Base-by-base conservation (phyloP, 2,329 filamentous ascomycete species). In the Ophiosphaerella korrae region DNA sequence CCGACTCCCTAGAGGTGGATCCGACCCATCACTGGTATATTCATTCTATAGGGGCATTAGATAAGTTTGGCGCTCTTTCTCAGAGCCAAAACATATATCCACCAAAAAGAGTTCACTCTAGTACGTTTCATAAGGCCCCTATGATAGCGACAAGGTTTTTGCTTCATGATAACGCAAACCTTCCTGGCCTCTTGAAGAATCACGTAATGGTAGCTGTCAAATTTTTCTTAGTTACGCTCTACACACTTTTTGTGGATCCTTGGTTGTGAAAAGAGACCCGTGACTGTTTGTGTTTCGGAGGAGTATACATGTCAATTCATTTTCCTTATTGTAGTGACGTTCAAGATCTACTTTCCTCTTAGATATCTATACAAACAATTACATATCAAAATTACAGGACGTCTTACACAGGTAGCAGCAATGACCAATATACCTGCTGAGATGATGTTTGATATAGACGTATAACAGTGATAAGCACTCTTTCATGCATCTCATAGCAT, bases 71-170 rank as follows among this genome's bases (percentile, higher is more conserved):
- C 41, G 31, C 7, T 48, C 37, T 8, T 45, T 18, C 18, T 63
- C 60, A 5, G 57, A 61, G 1, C 60, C 60, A 45, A 59, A 63
- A 32, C 57, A 61, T 1, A 53, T 58, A 16, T 63, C 60, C 2
- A 59, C 58, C 1, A 59, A 39, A 24, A 60, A 61, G 1, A 57
- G 21, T 31, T 59, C 55, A 6, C 57, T 61, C 57, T 57, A 60
- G 44, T 57, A 63, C 14, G 33, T 48, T 42, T 61, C 57, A 21
- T 59, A 55, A 2, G 52, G 34, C 2, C 60, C 60, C 50, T 51
- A 53, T 3, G 45, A 58, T 13, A 63, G 42, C 0, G 60, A 63
- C 6, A 57, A 63, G 3, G 49, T 59, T 31, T 63, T 55, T 1
- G 55, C 60, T 46, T 61, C 55, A 24, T 63, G 56, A 24, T 55